Base-by-base conservation (phyloP, 768 basidiomycete genomes). In the Pleurotus citrinopileatus region DNA sequence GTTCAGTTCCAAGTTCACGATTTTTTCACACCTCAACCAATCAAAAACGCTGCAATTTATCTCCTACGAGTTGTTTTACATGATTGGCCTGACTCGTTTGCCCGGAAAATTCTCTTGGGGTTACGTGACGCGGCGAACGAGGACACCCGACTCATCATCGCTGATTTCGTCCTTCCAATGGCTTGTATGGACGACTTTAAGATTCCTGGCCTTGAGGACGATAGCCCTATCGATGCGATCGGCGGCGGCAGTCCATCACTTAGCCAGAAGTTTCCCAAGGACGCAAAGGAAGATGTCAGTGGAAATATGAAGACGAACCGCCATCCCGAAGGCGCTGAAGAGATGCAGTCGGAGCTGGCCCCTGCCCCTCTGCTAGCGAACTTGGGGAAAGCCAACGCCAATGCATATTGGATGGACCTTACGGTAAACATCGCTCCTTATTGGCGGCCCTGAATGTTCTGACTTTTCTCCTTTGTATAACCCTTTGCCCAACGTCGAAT, bases 41-140 rank as follows among this genome's bases (percentile, higher is more conserved):
- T 73, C 48, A 65, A 61, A 53, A 60, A 79, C 50, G 74, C 86
- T 55, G 78, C 86, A 0, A 81, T 89, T 4, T 92, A 84, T 63
- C 72, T 91, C 28, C 71, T 90, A 26, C 81, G 89, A 20, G 82
- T 84, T 17, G 79, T 90, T 34, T 72, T 88, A 28, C 89, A 92
- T 60, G 89, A 92, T 61, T 91, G 89, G 89, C 83, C 87, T 1
- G 85, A 91, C 57, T 71, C 70, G 1, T 77, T 70, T 58, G 81
- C 80, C 19, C 70, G 74, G 27, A 63, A 65, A 46, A 79, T 82
- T 37, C 70, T 81, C 4, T 60, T 76, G 15, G 67, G 68, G 0
- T 66, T 80, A 28, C 68, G 79, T 22, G 73, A 75, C 50, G 77
- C 79, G 6, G 77, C 80, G 3, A 67, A 71, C 12, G 19, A 77